These are phyloP conservation scores for Mucor plumbeus DNA, from an alignment of 371 early-diverging fungal genomes.

Conservation along the genomic window DNA sequence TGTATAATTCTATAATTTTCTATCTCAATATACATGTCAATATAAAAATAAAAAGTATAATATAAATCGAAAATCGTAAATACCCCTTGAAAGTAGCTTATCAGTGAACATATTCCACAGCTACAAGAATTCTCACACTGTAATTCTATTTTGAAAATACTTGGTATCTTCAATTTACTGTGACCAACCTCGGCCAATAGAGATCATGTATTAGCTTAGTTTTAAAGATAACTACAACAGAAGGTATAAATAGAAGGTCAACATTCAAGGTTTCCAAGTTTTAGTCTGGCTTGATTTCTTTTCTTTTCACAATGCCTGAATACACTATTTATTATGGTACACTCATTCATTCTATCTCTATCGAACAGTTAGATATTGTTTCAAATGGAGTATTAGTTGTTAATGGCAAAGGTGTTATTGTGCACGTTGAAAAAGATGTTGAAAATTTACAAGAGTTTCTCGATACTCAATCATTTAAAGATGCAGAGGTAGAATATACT, in stretches of 20 bases:
- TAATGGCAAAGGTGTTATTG: slow-evolving; percentile 60
- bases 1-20: too few species aligned
- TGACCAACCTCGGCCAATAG: not conserved
- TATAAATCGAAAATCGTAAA: too few species aligned
- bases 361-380: slow-evolving; percentile 62
- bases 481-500: slow-evolving; percentile 22
- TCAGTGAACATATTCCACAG: too few species aligned
- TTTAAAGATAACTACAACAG: not conserved
- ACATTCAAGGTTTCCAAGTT: not conserved
- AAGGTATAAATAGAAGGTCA: not conserved
- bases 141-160: not conserved
- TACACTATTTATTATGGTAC: slow-evolving; percentile 65
- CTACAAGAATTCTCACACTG: not conserved
- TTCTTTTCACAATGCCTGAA: not conserved
- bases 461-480: slow-evolving; percentile 6
- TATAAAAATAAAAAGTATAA: too few species aligned
- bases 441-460: slow-evolving; percentile 34
- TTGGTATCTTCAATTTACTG: not conserved
- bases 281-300: not conserved
- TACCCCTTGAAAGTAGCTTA: too few species aligned
- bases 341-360: slow-evolving; percentile 70
- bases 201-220: not conserved
- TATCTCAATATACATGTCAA: too few species aligned
- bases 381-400: slow-evolving; percentile 63
- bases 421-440: slow-evolving; percentile 50